Evolutionary conservation across 306 rosid species (phyloP), one percentile per base, ranked within the genome.

Genomic region (Trichosanthes truncata): DNA sequence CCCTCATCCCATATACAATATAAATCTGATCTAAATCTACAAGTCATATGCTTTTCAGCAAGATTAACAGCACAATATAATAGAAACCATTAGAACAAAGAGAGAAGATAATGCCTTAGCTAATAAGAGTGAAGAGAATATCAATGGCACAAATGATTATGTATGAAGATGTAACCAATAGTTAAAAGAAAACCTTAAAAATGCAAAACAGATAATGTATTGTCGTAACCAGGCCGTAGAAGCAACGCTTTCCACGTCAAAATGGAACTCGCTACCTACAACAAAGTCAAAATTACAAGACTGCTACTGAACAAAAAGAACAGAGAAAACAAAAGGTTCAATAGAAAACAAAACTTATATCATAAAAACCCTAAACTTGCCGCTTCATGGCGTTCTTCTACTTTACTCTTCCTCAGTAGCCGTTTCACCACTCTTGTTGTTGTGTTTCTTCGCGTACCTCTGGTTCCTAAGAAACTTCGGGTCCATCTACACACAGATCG

Each of bases 401-500:
- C 0, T 81, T 87, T 88, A 95, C 86, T 95, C 96, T 87, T 93
- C 93, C 25, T 81, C 98, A 0, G 87, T 21, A 29, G 80, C 88
- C 0, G 84, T 9, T 66, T 93, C 98, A 7, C 73, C 89, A 67
- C 46, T 85, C 80, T 88, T 88, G 79, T 87, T 93, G 89, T 96
- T 91, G 78, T 96, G 99, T 88, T 96, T 96, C 96, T 97, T 96
- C 0, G 99, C 99, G 46, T 96, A 96, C 99, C 99, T 93, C 85
- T 96, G 99, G 90, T 96, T 96, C 94, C 99, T 91, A 88, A 96
- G 81, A 36, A 96, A 96, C 90, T 96, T 96, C 12, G 98, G 98
- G 77, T 96, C 99, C 99, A 96, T 96, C 99, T 95, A 51, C 13
- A 81, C 2, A 31, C 69, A 53, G 0, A 75, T 74, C 25, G 1